phyloP scores from a whole-genome alignment of 305 asterid genomes.

The Galium porrigens region DNA sequence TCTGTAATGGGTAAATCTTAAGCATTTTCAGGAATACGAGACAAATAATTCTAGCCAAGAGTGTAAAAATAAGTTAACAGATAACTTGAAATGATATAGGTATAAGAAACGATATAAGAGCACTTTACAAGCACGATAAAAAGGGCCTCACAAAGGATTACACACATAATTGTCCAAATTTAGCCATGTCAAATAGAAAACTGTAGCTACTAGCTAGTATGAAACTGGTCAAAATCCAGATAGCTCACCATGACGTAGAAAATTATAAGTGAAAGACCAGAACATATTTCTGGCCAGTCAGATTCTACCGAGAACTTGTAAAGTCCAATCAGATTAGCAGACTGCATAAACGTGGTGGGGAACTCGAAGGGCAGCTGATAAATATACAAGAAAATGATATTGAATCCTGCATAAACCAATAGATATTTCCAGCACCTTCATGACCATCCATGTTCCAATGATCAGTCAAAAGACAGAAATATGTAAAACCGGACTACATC shows the following conservation, averaged over 20 bases:
- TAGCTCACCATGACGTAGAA: constrained; percentile 17
- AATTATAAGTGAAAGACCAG: constrained; percentile 13
- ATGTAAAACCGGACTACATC: neutral
- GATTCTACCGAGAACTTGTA: constrained; percentile 8
- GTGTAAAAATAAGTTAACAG: neutral
- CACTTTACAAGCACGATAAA: neutral
- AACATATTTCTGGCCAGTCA: constrained; percentile 14
- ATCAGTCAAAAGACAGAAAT: constrained; percentile 1
- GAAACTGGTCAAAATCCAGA: constrained; percentile 4
- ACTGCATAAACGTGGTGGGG: neutral
- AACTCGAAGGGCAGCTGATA: constrained; percentile 15
- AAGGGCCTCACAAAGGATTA: neutral
- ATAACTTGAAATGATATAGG: neutral
- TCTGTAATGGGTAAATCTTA: constrained; percentile 1
- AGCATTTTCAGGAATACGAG: neutral
- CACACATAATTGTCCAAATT: neutral
- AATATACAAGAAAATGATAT: constrained; percentile 11
- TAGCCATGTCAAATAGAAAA: neutral
- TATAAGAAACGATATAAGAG: neutral
- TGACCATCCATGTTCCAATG: constrained; percentile 1
- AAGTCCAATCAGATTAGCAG: constrained; percentile 14
- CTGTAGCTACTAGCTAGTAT: neutral
- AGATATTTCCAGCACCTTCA: constrained; percentile 19
- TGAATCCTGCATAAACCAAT: constrained; percentile 13
- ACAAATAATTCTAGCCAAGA: constrained; percentile 2